Evolutionary conservation across 768 basidiomycete species (phyloP).

Genomic region (Mycena belliarum): DNA sequence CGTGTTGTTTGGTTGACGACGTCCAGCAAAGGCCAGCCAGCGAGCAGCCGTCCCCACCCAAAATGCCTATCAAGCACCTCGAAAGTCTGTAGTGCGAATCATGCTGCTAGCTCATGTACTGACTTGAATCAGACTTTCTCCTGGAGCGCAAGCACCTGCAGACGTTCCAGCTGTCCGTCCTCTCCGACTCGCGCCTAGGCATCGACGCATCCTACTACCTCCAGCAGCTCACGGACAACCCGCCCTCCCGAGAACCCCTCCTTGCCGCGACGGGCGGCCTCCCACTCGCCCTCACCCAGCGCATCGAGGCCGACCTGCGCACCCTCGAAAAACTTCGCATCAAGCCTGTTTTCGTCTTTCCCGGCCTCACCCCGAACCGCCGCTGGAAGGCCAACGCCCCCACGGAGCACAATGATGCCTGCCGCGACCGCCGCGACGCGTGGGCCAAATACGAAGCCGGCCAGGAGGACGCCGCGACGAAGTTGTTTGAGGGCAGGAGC

Average conservation of each 20-base stretch:
- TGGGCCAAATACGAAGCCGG: conserved; percentile 95
- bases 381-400: conserved; percentile 58
- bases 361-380: conserved; percentile 80
- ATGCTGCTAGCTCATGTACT: conserved; percentile 14
- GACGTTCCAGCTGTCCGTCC: conserved; percentile 74
- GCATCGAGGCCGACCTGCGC: conserved; percentile 91
- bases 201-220: conserved; percentile 96
- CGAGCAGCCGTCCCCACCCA: not conserved
- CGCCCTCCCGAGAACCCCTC: conserved; percentile 83
- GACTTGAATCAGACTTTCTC: conserved; percentile 63
- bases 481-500: conserved; percentile 76
- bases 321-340: conserved; percentile 88
- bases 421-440: conserved; percentile 77
- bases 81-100: conserved; percentile 60
- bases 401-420: conserved; percentile 53
- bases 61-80: conserved; percentile 82
- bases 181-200: conserved; percentile 91
- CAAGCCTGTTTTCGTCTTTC: conserved; percentile 98
- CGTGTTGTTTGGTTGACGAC: conserved; percentile 2
- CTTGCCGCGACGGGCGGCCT: conserved; percentile 94
- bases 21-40: not conserved
- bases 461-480: conserved; percentile 85
- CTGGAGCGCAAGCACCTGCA: conserved; percentile 86
- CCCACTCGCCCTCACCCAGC: conserved; percentile 82
- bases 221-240: conserved; percentile 70